phyloP scores from a whole-genome alignment of 2,329 filamentous ascomycete genomes.

The Nemania serpens region DNA sequence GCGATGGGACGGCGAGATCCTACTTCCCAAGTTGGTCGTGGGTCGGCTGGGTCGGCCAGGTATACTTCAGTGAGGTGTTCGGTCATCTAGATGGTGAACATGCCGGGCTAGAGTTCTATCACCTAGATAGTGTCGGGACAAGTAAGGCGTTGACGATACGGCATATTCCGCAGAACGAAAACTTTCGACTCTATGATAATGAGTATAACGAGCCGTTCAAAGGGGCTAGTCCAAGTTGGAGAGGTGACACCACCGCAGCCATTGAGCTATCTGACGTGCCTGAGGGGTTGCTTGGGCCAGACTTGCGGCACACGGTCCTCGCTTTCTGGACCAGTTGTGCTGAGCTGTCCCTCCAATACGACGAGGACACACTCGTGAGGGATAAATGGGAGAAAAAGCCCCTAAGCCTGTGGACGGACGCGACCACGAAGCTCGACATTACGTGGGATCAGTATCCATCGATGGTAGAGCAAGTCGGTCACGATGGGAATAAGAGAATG shows the following conservation, averaged over 20 bases:
- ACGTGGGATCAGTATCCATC: background rate
- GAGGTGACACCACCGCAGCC: background rate
- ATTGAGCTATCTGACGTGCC: background rate
- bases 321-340: background rate
- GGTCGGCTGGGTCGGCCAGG: background rate
- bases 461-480: background rate
- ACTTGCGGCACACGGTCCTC: background rate
- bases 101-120: slow-evolving; percentile 4
- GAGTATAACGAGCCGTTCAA: background rate
- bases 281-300: background rate
- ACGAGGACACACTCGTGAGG: background rate
- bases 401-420: background rate
- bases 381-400: background rate
- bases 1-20: background rate
- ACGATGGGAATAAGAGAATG: background rate
- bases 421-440: background rate
- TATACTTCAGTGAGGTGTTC: background rate
- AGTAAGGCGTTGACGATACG: background rate
- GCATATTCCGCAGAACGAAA: background rate
- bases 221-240: background rate
- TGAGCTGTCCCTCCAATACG: background rate
- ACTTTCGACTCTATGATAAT: background rate
- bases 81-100: background rate
- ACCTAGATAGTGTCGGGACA: background rate
- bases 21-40: background rate